Evolutionary conservation across 1,284 basidiomycete genomes (phyloP).

Genomic region (Sphaerobolus stellatus): DNA sequence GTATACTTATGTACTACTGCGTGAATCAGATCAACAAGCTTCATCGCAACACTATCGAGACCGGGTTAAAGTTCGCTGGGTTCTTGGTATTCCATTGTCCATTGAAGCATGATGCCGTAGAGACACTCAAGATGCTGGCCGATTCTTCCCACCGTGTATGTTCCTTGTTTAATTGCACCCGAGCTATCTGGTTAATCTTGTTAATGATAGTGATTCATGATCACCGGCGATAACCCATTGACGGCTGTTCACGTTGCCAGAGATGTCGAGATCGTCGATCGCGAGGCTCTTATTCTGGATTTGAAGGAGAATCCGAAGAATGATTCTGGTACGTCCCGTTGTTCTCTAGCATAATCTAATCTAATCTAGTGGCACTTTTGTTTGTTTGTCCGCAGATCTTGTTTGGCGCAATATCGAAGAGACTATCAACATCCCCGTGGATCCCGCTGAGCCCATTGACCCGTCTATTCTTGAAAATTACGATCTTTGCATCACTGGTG

Average conservation of each 20-base stretch:
- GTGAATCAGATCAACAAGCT: slow-evolving; percentile 90
- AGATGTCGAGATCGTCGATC: slow-evolving; percentile 94
- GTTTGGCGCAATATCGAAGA: slow-evolving; percentile 94
- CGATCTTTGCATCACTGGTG: slow-evolving; percentile 93
- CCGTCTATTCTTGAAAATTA: slow-evolving; percentile 74
- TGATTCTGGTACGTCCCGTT: slow-evolving; percentile 57
- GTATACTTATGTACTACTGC: background rate
- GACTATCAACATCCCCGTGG: slow-evolving; percentile 78
- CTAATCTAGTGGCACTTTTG: no score
- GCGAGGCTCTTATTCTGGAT: slow-evolving; percentile 89
- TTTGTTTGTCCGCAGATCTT: slow-evolving; percentile 72
- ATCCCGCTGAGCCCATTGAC: slow-evolving; percentile 78
- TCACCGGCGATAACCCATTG: slow-evolving; percentile 94
- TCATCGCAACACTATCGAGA: slow-evolving; percentile 77
- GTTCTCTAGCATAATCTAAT: background rate
- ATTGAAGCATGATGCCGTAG: slow-evolving; percentile 88
- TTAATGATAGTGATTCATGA: slow-evolving; percentile 91
- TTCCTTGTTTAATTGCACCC: slow-evolving; percentile 16
- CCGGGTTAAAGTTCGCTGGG: slow-evolving; percentile 75
- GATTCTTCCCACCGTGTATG: slow-evolving; percentile 92
- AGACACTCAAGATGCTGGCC: slow-evolving; percentile 86
- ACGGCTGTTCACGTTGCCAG: slow-evolving; percentile 92
- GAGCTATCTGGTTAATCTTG: slow-evolving; percentile 11
- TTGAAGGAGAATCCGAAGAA: slow-evolving; percentile 75
- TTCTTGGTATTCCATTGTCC: slow-evolving; percentile 98